Evolutionary conservation across 2,329 filamentous ascomycete genomes (phyloP).

Genomic region (Xylaria sp.): DNA sequence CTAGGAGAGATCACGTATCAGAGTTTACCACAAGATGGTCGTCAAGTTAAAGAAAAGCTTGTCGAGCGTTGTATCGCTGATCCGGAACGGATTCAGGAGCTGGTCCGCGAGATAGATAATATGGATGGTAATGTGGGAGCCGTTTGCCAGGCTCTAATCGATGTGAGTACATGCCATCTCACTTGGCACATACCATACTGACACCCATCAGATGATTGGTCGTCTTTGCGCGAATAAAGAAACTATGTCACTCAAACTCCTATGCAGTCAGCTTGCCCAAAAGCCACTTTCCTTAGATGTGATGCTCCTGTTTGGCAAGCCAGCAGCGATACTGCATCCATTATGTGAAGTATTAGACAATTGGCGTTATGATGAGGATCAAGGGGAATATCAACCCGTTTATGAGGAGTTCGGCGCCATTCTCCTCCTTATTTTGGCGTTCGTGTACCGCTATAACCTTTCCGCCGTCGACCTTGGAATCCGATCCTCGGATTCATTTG

Average conservation of each 20-base stretch:
- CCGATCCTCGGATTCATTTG: conserved; percentile 65
- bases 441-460: conserved; percentile 77
- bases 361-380: conserved; percentile 83
- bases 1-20: conserved; percentile 85
- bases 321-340: conserved; percentile 72
- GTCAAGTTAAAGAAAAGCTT: conserved; percentile 78
- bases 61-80: conserved; percentile 79
- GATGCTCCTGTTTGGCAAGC: conserved; percentile 75
- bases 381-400: conserved; percentile 81
- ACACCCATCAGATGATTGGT: conserved; percentile 61
- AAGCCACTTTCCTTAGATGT: conserved; percentile 76
- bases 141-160: conserved; percentile 77
- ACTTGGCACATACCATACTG: neutral
- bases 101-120: conserved; percentile 82
- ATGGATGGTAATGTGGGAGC: conserved; percentile 92
- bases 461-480: conserved; percentile 68
- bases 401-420: conserved; percentile 87
- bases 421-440: conserved; percentile 73
- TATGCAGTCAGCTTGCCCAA: conserved; percentile 75
- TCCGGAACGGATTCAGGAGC: conserved; percentile 73
- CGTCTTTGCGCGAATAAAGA: conserved; percentile 75
- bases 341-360: conserved; percentile 77
- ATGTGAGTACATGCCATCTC: conserved; percentile 53
- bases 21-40: conserved; percentile 73
- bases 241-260: conserved; percentile 77